Conservation (phyloP, 1,139 yeast genomes). For the Diutina siamensis region DNA sequence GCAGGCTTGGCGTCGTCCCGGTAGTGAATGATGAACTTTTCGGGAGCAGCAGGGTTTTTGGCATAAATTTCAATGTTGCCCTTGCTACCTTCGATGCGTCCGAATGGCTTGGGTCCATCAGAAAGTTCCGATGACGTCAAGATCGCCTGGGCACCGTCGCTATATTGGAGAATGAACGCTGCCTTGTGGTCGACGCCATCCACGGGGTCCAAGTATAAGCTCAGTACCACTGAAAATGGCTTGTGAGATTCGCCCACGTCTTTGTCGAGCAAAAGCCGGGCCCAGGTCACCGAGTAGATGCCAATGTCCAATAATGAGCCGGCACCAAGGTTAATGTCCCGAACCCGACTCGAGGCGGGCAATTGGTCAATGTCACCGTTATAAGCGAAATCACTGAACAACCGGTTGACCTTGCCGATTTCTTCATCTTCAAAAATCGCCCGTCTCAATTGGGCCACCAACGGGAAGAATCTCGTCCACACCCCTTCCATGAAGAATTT, state of each 20-base stretch:
- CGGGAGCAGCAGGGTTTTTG: conserved; percentile 19
- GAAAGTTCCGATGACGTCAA: conserved; percentile 22
- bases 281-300: conserved; percentile 42
- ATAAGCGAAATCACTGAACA: conserved; percentile 12
- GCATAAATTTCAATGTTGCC: conserved; percentile 23
- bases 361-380: conserved; percentile 7
- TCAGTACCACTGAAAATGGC: conserved; percentile 19
- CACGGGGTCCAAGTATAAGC: conserved; percentile 18
- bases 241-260: conserved; percentile 16
- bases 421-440: conserved; percentile 31
- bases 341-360: conserved; percentile 23
- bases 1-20: neutral
- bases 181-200: conserved; percentile 16
- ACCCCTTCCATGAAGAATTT: conserved; percentile 53
- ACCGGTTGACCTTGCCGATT: conserved; percentile 35
- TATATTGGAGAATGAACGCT: conserved; percentile 23
- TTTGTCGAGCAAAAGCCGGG: conserved; percentile 27
- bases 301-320: conserved; percentile 55
- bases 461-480: conserved; percentile 56
- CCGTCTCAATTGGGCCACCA: conserved; percentile 25
- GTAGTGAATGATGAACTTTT: conserved; percentile 2
- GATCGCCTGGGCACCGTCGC: conserved; percentile 25
- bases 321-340: conserved; percentile 41
- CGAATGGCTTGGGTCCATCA: conserved; percentile 21
- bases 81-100: conserved; percentile 25